Evolutionary conservation across 441 rosid species (phyloP).

Genomic region (Brassica hybrid): DNA sequence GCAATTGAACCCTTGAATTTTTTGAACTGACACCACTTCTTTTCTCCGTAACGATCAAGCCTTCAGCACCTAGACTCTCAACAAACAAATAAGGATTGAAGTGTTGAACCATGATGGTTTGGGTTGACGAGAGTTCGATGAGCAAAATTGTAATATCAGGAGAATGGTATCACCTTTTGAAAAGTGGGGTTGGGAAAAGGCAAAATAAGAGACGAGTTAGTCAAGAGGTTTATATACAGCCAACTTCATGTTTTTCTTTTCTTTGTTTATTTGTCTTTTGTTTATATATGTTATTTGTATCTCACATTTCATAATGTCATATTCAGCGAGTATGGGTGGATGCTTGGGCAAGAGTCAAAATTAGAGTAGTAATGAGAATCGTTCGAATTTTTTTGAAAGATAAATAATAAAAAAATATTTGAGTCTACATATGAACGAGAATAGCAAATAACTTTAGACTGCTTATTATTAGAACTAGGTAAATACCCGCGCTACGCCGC

Average conservation of each 20-base stretch:
- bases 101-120: constrained; percentile 13
- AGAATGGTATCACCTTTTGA: background rate
- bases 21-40: constrained; percentile 33
- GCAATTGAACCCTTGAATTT: constrained; percentile 33
- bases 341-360: too few species aligned
- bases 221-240: constrained; percentile 26
- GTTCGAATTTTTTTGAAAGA: too few species aligned
- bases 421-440: too few species aligned
- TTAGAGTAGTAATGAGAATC: too few species aligned
- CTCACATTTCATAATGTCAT: too few species aligned
- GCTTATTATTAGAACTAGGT: too few species aligned
- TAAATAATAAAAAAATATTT: too few species aligned
- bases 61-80: constrained; percentile 20
- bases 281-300: too few species aligned
- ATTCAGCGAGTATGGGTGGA: too few species aligned
- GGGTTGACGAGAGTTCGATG: background rate
- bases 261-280: background rate
- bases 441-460: too few species aligned
- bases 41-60: background rate
- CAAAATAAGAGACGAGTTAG: constrained; percentile 18
- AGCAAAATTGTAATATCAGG: background rate
- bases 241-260: constrained; percentile 31
- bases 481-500: too few species aligned
- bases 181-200: background rate
- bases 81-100: background rate